Evolutionary conservation across 2,329 filamentous ascomycete species (phyloP).

Genomic region (Trichoderma sp.): DNA sequence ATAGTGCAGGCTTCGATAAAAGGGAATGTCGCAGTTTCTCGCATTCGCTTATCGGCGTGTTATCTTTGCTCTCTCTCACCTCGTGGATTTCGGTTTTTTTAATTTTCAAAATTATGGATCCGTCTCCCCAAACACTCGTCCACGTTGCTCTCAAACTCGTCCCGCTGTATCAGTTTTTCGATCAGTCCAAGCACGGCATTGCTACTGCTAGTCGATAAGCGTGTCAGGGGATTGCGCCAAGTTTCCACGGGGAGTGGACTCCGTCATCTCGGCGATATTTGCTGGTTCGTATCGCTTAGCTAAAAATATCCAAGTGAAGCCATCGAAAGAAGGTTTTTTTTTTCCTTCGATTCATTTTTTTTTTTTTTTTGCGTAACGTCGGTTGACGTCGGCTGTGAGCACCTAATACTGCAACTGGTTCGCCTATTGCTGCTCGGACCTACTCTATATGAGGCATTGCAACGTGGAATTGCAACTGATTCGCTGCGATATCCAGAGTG

Average conservation of each 20-base stretch:
- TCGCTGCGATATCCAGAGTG: neutral
- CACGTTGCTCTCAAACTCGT: neutral
- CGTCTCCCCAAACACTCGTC: neutral
- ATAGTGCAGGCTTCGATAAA: neutral
- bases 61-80: neutral
- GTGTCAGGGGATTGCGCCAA: slow-evolving; percentile 1
- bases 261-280: slow-evolving; percentile 7
- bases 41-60: neutral
- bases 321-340: neutral
- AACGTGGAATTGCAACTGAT: neutral
- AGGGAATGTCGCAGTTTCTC: neutral
- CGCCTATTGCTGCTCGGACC: neutral
- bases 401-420: neutral
- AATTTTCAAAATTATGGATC: neutral
- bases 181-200: neutral
- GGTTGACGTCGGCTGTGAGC: neutral
- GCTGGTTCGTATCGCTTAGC: neutral
- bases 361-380: neutral
- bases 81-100: neutral
- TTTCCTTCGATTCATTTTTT: too few relatives aligned
- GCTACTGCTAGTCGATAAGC: too few relatives aligned
- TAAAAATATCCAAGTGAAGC: neutral
- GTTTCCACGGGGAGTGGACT: slow-evolving; percentile 1
- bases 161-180: neutral
- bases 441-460: neutral